These are phyloP conservation scores for Calocybe gangraenosa DNA, from an alignment of 768 basidiomycete species.

Conservation along the genomic window DNA sequence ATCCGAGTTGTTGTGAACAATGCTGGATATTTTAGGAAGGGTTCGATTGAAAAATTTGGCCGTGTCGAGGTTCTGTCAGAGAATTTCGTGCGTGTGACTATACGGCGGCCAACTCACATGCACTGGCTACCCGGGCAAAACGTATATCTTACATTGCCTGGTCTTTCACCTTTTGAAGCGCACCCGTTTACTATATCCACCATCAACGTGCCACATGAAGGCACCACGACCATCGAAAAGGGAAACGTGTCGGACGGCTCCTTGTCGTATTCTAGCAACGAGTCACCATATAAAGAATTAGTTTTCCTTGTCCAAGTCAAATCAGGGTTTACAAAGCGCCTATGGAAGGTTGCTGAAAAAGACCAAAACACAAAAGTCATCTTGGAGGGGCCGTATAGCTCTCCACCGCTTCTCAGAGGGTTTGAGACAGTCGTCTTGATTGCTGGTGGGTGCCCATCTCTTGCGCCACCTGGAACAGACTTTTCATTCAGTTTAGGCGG, in stretches of 20 bases:
- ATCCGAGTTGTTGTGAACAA: conserved; percentile 41
- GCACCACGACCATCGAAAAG: neutral
- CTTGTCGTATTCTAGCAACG: neutral
- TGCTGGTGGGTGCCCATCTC: conserved; percentile 25
- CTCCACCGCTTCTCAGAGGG: conserved; percentile 32
- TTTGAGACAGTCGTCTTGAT: conserved; percentile 47
- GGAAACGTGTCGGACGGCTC: neutral
- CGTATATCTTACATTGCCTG: conserved; percentile 47
- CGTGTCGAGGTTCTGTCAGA: conserved; percentile 39
- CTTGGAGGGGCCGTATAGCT: conserved; percentile 59
- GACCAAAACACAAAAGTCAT: conserved; percentile 35
- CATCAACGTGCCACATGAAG: conserved; percentile 21
- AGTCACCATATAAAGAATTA: conserved; percentile 33
- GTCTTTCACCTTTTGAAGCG: conserved; percentile 43
- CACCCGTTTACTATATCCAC: conserved; percentile 64
- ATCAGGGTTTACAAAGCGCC: conserved; percentile 54
- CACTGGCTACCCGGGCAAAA: conserved; percentile 54
- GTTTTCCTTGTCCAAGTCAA: conserved; percentile 57
- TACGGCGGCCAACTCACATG: conserved; percentile 33
- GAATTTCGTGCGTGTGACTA: conserved; percentile 41
- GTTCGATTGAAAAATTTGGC: conserved; percentile 27
- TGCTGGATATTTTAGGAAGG: conserved; percentile 29
- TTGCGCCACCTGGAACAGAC: no score
- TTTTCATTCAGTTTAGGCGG: conserved; percentile 28
- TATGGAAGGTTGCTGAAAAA: conserved; percentile 28